phyloP scores from a whole-genome alignment of 345 rosid genomes.

The Populus nigra region DNA sequence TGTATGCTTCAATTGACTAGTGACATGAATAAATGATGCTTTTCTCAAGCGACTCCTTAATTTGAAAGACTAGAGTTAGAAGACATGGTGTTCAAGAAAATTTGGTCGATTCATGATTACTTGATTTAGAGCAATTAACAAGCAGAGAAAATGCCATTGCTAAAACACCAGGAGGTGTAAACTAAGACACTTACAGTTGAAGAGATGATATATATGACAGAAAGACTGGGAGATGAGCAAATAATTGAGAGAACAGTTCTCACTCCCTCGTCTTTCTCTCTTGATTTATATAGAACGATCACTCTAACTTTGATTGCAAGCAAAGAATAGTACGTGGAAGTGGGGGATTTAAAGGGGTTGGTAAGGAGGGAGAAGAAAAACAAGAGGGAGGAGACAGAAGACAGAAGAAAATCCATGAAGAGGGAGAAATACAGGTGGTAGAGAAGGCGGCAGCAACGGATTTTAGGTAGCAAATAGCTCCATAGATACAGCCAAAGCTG shows the following conservation, averaged over 20 bases:
- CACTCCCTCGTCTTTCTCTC: neutral
- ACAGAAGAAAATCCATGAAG: conserved; percentile 17
- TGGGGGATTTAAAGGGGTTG: neutral
- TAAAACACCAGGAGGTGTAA: no score
- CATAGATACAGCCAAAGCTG: conserved; percentile 32
- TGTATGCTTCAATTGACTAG: neutral
- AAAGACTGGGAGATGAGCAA: neutral
- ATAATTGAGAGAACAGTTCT: neutral
- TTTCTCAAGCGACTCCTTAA: neutral
- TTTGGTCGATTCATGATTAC: neutral
- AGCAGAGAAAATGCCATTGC: no score
- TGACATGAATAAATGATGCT: neutral
- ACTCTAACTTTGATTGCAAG: neutral
- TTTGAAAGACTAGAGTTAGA: neutral
- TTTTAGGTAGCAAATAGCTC: conserved; percentile 16
- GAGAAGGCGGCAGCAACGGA: conserved; percentile 25
- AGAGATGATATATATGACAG: neutral
- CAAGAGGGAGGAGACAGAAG: conserved; percentile 5
- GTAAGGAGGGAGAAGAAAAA: neutral
- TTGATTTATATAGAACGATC: no score
- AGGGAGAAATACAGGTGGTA: neutral
- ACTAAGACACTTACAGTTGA: neutral
- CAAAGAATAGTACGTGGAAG: neutral
- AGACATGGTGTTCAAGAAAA: neutral
- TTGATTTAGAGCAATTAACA: no score